phyloP scores from a whole-genome alignment of 768 basidiomycete genomes.

The Suillus placidus region DNA sequence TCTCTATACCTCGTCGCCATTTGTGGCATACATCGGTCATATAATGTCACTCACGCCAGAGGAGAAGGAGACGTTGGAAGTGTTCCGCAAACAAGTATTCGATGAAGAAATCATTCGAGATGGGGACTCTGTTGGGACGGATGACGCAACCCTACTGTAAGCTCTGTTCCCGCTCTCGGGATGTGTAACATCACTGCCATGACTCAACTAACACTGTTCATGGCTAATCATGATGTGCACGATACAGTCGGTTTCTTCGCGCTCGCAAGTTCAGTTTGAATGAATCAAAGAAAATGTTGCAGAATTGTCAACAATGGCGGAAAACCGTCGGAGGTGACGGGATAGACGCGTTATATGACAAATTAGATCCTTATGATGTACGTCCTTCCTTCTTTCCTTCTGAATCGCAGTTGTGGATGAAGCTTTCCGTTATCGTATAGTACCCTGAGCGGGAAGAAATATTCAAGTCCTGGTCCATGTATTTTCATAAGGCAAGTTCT shows the following conservation, averaged over 20 bases:
- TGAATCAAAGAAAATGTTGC: slow-evolving; percentile 66
- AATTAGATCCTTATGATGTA: slow-evolving; percentile 73
- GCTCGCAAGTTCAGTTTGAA: slow-evolving; percentile 66
- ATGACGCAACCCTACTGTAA: slow-evolving; percentile 60
- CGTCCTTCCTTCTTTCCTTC: slow-evolving; percentile 30
- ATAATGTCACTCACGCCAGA: slow-evolving; percentile 21
- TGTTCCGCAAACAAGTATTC: slow-evolving; percentile 56
- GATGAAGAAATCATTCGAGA: slow-evolving; percentile 58
- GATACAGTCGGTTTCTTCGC: slow-evolving; percentile 68
- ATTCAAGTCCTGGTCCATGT: slow-evolving; percentile 79
- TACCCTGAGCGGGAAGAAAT: slow-evolving; percentile 70
- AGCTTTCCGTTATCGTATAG: slow-evolving; percentile 35
- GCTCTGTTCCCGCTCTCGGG: slow-evolving; percentile 21
- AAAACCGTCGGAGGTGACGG: slow-evolving; percentile 63
- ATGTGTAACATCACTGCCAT: not conserved
- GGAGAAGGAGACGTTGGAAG: slow-evolving; percentile 43
- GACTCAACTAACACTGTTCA: not conserved
- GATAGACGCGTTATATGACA: slow-evolving; percentile 62
- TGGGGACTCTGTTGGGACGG: slow-evolving; percentile 65
- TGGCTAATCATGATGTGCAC: slow-evolving; percentile 11
- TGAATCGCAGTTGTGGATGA: not conserved
- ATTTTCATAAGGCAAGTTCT: slow-evolving; percentile 67
- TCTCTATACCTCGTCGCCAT: not conserved
- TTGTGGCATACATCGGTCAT: not conserved
- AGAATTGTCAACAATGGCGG: slow-evolving; percentile 70